A percentile compares a stretch with the other conserved stretches of the same genome.
phyloP scores from a whole-genome alignment of 2,329 filamentous ascomycete species.

The Diaporthe sp. region DNA sequence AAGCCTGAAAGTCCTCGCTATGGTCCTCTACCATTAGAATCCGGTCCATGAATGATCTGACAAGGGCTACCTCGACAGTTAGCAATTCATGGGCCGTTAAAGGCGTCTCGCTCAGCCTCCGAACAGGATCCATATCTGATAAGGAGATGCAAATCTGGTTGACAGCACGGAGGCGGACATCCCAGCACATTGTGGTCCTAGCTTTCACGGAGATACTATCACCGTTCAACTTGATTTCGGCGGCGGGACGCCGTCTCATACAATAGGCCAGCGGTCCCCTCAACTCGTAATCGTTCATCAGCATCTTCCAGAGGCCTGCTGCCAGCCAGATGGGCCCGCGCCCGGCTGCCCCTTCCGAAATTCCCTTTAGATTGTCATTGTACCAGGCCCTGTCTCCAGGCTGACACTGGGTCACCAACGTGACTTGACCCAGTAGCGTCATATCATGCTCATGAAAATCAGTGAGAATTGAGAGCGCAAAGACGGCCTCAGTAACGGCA shows the following conservation, averaged over 20 bases:
- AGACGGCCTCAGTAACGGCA: background rate
- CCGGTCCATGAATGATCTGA: background rate
- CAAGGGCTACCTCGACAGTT: background rate
- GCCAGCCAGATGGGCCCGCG: background rate
- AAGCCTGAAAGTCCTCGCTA: background rate
- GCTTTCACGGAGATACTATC: background rate
- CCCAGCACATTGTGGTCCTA: background rate
- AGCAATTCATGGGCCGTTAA: background rate
- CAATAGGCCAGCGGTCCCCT: background rate
- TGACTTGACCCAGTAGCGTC: rapidly evolving
- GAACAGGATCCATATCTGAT: background rate
- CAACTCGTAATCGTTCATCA: background rate
- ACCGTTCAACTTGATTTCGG: background rate
- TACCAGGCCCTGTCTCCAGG: background rate
- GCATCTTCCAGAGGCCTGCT: background rate
- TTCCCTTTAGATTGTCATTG: background rate
- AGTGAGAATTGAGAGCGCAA: background rate
- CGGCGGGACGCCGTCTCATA: rapidly evolving
- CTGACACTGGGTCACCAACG: too few species aligned
- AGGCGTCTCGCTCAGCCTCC: background rate
- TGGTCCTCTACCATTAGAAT: background rate
- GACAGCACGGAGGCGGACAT: rapidly evolving
- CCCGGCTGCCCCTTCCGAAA: background rate
- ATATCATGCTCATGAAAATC: rapidly evolving
- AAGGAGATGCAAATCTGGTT: background rate